A percentile compares a stretch with the other conserved stretches of the same genome.
phyloP scores from a whole-genome alignment of 495 filamentous ascomycete genomes.

The Beverwykella pulmonaria region DNA sequence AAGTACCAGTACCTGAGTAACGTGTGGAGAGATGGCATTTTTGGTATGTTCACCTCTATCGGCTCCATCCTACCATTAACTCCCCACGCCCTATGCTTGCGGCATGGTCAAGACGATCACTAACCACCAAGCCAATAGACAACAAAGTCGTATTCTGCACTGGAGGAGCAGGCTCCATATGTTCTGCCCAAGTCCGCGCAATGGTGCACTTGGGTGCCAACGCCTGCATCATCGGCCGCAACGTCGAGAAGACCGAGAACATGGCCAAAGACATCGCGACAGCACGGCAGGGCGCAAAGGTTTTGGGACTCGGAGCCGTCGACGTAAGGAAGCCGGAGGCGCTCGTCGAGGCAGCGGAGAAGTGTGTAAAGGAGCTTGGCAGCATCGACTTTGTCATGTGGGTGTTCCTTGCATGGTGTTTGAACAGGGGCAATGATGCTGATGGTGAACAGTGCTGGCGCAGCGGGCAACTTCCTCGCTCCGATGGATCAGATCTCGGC shows the following conservation, averaged over 20 bases:
- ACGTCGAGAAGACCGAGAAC: slow-evolving; percentile 81
- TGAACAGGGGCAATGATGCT: slow-evolving; percentile 5
- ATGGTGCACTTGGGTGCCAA: slow-evolving; percentile 89
- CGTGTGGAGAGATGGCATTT: slow-evolving; percentile 83
- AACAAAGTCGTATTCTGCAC: slow-evolving; percentile 95
- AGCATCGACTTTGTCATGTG: slow-evolving; percentile 93
- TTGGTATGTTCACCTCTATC: too few relatives aligned
- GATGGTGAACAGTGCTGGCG: slow-evolving; percentile 70
- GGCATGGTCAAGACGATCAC: neutral
- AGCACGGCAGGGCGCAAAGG: slow-evolving; percentile 73
- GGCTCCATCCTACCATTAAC: too few relatives aligned
- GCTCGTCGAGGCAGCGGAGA: slow-evolving; percentile 72
- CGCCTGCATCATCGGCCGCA: slow-evolving; percentile 90
- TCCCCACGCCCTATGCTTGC: neutral
- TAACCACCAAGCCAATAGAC: slow-evolving; percentile 43
- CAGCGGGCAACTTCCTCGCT: slow-evolving; percentile 94
- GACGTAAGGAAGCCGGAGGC: slow-evolving; percentile 78
- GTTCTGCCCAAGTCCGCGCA: slow-evolving; percentile 88
- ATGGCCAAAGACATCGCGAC: slow-evolving; percentile 80
- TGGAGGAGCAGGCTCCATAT: slow-evolving; percentile 90
- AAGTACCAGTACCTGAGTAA: slow-evolving; percentile 76
- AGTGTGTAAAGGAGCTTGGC: slow-evolving; percentile 79
- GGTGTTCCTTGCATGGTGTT: slow-evolving; percentile 18
- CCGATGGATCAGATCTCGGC: slow-evolving; percentile 76
- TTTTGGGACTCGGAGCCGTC: slow-evolving; percentile 79